Conservation (phyloP, 148 eudicot genomes). For the Limonium bicolor region DNA sequence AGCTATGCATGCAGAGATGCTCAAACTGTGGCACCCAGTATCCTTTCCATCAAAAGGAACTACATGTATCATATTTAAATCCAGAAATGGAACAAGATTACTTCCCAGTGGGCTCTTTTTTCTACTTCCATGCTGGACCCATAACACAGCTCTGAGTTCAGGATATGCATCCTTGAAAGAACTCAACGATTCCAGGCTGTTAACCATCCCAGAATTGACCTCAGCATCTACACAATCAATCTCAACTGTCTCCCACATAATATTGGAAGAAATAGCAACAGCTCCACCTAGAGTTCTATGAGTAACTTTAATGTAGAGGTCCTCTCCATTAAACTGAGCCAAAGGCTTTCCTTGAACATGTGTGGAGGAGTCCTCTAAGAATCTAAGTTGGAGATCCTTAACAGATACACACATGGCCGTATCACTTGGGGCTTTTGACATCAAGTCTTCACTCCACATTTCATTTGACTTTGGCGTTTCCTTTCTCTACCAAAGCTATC, state of each 20-base stretch:
- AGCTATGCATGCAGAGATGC: slow-evolving; percentile 63
- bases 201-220: no score
- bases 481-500: slow-evolving; percentile 41
- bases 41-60: slow-evolving; percentile 61
- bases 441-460: slow-evolving; percentile 28
- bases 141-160: slow-evolving; percentile 68
- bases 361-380: slow-evolving; percentile 44
- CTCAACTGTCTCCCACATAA: slow-evolving; percentile 65
- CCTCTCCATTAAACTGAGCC: slow-evolving; percentile 72
- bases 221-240: slow-evolving; percentile 62
- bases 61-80: slow-evolving; percentile 49
- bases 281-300: slow-evolving; percentile 95
- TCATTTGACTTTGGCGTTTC: slow-evolving; percentile 22
- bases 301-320: slow-evolving; percentile 43
- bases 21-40: slow-evolving; percentile 75
- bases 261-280: slow-evolving; percentile 54
- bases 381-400: slow-evolving; percentile 50
- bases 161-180: slow-evolving; percentile 19
- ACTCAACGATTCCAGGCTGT: no score
- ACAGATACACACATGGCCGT: slow-evolving; percentile 63
- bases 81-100: slow-evolving; percentile 44
- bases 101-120: slow-evolving; percentile 15
- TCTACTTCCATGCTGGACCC: slow-evolving; percentile 53
- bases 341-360: slow-evolving; percentile 43
- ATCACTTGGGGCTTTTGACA: slow-evolving; percentile 84